Percentiles rank a stretch among this genome's conserved stretches.
Conservation (phyloP, 2,329 filamentous ascomycete species). For the Escovopsis sp. region DNA sequence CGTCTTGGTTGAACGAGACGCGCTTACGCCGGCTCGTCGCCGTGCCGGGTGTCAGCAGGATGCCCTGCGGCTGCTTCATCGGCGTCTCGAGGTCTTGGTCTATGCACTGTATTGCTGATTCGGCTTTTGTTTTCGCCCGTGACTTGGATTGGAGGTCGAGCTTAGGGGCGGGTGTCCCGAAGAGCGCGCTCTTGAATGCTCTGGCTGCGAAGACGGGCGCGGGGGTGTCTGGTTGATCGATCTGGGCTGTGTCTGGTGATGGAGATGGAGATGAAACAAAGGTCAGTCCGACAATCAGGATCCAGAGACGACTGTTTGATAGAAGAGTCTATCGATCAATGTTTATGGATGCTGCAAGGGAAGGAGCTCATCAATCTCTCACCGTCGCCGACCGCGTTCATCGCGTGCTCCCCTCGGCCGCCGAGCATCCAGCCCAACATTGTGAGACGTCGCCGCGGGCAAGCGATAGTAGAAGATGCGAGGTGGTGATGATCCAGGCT, state of each 20-base stretch:
- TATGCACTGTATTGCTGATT: constrained; percentile 2
- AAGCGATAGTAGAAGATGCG: background rate
- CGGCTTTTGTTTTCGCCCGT: constrained; percentile 8
- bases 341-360: background rate
- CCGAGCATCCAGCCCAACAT: constrained; percentile 50
- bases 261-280: background rate
- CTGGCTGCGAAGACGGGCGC: constrained; percentile 52
- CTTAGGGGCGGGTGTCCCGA: constrained; percentile 39
- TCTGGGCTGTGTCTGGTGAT: constrained; percentile 26
- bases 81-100: constrained; percentile 28
- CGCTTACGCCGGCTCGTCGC: constrained; percentile 46
- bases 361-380: constrained; percentile 13
- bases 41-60: constrained; percentile 50
- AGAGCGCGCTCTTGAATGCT: constrained; percentile 48
- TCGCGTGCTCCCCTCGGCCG: constrained; percentile 28
- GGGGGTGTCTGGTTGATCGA: constrained; percentile 49
- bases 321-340: background rate
- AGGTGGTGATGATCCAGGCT: background rate
- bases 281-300: no score
- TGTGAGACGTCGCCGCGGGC: constrained; percentile 1
- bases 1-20: constrained; percentile 48
- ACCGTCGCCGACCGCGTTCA: constrained; percentile 15
- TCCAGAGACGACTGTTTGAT: no score
- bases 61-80: constrained; percentile 39
- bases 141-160: constrained; percentile 19